phyloP scores from a whole-genome alignment of 1,284 basidiomycete genomes.

The Phellopilus nigrolimitatus region DNA sequence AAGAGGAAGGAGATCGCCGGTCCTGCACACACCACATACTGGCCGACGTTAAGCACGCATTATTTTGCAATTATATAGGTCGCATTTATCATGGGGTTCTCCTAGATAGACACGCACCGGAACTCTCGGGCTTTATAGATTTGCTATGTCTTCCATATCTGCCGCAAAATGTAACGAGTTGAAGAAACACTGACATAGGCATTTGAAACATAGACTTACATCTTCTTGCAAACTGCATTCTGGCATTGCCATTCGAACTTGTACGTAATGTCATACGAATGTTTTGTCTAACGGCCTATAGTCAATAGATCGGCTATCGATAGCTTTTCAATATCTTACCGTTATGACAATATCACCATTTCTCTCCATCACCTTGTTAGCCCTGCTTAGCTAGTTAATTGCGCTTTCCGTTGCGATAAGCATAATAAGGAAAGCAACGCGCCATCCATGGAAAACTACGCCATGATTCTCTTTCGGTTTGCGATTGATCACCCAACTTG shows the following conservation, averaged over 20 bases:
- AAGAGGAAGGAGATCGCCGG: conserved; percentile 51
- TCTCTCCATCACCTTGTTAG: conserved; percentile 52
- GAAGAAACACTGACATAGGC: neutral
- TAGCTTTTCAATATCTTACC: conserved; percentile 37
- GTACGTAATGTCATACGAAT: conserved; percentile 74
- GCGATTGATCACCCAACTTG: conserved; percentile 72
- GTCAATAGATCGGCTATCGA: conserved; percentile 10
- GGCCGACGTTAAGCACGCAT: neutral
- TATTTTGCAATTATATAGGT: no score
- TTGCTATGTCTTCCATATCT: conserved; percentile 78
- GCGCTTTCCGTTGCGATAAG: neutral
- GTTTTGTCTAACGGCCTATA: conserved; percentile 46
- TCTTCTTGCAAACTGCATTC: conserved; percentile 48
- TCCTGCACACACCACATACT: conserved; percentile 49
- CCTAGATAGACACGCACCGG: conserved; percentile 39
- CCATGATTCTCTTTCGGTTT: conserved; percentile 68
- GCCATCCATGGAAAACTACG: conserved; percentile 67
- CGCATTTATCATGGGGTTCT: conserved; percentile 32
- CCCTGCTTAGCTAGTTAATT: conserved; percentile 40
- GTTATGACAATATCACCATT: conserved; percentile 66
- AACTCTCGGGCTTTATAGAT: conserved; percentile 66
- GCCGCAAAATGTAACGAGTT: conserved; percentile 10
- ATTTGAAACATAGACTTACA: conserved; percentile 38
- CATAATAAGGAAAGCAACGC: conserved; percentile 21
- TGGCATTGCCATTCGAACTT: conserved; percentile 75